Evolutionary conservation across 768 basidiomycete genomes (phyloP).

Genomic region (Agrocybe praecox): DNA sequence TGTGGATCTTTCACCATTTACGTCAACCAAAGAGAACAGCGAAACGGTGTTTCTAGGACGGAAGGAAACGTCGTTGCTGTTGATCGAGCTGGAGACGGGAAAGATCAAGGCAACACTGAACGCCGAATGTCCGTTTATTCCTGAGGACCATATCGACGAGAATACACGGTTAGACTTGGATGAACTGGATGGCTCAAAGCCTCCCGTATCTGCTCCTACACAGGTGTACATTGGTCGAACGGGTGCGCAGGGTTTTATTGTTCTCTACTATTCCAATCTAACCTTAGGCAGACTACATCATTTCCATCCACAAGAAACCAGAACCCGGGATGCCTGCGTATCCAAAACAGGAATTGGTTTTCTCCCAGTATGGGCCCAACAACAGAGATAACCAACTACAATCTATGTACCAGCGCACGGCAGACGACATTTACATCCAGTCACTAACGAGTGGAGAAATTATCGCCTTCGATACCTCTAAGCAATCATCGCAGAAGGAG

Average conservation of each 20-base stretch:
- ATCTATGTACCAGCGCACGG: conserved; percentile 70
- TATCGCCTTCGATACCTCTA: conserved; percentile 58
- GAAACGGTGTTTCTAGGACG: conserved; percentile 83
- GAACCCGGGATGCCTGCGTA: conserved; percentile 29
- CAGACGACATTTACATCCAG: conserved; percentile 82
- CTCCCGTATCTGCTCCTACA: conserved; percentile 36
- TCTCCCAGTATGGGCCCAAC: conserved; percentile 93
- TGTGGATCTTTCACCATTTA: conserved; percentile 89
- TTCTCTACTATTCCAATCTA: background rate
- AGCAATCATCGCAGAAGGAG: conserved; percentile 18
- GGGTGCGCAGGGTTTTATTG: conserved; percentile 31
- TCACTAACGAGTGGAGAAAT: conserved; percentile 79
- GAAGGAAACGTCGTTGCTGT: conserved; percentile 83
- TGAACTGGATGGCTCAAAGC: conserved; percentile 44
- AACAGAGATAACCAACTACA: conserved; percentile 80
- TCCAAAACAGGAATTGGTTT: conserved; percentile 79
- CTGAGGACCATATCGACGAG: conserved; percentile 57
- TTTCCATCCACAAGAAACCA: conserved; percentile 76
- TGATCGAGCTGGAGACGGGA: conserved; percentile 73
- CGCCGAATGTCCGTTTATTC: conserved; percentile 66
- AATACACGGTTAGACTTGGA: conserved; percentile 49
- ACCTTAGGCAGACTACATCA: conserved; percentile 71
- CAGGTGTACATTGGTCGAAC: conserved; percentile 56
- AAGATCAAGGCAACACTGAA: conserved; percentile 74
- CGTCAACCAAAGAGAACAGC: conserved; percentile 58